Evolutionary conservation across 192 early-diverging fungal species (phyloP).

Genomic region (Glomus cerebriforme): DNA sequence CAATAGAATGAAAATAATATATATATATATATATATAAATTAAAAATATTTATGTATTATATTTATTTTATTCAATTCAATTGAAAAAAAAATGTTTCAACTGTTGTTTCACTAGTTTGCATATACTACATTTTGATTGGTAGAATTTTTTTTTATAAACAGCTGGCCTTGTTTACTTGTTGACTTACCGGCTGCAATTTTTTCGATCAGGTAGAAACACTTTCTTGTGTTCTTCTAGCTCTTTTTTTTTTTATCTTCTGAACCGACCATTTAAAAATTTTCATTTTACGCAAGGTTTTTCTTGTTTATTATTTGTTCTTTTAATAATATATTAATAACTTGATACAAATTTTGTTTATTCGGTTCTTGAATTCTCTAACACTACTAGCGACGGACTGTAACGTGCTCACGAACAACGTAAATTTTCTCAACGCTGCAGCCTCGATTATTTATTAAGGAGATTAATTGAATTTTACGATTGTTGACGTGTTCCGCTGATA

Average conservation of each 20-base stretch:
- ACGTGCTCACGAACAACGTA: neutral
- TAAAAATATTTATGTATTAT: too few relatives aligned
- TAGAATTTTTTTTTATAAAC: slow-evolving; percentile 6
- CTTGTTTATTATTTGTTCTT: neutral
- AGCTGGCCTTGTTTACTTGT: neutral
- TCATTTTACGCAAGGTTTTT: neutral
- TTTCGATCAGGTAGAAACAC: slow-evolving; percentile 20
- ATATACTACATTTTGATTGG: neutral
- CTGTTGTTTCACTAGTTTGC: too few relatives aligned
- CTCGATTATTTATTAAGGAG: neutral
- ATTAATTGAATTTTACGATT: neutral
- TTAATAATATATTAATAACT: neutral
- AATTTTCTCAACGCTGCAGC: neutral
- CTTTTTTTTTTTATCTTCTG: slow-evolving; percentile 10
- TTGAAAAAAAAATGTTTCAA: neutral
- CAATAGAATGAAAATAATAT: neutral
- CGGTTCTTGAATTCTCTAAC: neutral
- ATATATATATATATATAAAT: neutral
- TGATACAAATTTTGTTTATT: neutral
- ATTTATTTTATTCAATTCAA: neutral
- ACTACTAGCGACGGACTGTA: neutral
- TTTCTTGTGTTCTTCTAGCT: slow-evolving; percentile 8
- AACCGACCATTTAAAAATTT: neutral
- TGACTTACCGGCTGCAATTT: slow-evolving; percentile 14
- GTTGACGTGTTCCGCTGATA: neutral